phyloP scores from a whole-genome alignment of 202 grass and related monocot species.

The Setaria viridis region DNA sequence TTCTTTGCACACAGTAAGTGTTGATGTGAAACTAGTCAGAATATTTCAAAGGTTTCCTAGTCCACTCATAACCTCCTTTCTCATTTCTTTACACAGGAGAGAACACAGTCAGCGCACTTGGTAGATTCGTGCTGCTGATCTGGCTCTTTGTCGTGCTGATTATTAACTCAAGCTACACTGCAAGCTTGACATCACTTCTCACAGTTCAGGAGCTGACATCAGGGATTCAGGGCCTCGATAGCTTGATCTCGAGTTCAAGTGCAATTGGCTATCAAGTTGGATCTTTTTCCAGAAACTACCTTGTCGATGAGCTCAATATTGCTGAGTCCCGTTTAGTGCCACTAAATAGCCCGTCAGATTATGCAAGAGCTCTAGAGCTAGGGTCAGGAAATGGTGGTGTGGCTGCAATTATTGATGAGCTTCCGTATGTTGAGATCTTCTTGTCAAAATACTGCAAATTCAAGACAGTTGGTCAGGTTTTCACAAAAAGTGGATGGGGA shows the following conservation, averaged over 20 bases:
- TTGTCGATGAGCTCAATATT: conserved; percentile 77
- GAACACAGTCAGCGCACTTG: conserved; percentile 87
- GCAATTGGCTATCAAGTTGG: conserved; percentile 87
- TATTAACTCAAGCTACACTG: conserved; percentile 95
- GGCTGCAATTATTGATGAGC: conserved; percentile 88
- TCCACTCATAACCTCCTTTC: conserved; percentile 45
- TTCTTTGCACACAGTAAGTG: conserved; percentile 97
- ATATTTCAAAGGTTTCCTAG: conserved; percentile 13
- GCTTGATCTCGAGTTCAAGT: conserved; percentile 68
- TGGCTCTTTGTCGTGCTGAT: conserved; percentile 95
- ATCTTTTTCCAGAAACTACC: conserved; percentile 84
- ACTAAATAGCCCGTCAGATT: conserved; percentile 75
- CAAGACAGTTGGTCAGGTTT: conserved; percentile 83
- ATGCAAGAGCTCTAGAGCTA: conserved; percentile 73
- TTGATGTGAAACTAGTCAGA: conserved; percentile 18
- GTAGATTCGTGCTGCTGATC: conserved; percentile 83
- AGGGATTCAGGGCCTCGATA: conserved; percentile 80
- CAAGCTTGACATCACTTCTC: conserved; percentile 96
- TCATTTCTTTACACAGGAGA: conserved; percentile 71
- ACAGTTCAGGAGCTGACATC: conserved; percentile 91
- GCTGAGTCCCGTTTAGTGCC: conserved; percentile 68
- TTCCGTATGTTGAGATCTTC: conserved; percentile 86
- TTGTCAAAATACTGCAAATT: conserved; percentile 88
- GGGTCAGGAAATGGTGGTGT: conserved; percentile 91
- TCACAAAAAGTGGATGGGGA: conserved; percentile 96